Evolutionary conservation across 345 rosid genomes (phyloP).

Genomic region (Ricinus communis): DNA sequence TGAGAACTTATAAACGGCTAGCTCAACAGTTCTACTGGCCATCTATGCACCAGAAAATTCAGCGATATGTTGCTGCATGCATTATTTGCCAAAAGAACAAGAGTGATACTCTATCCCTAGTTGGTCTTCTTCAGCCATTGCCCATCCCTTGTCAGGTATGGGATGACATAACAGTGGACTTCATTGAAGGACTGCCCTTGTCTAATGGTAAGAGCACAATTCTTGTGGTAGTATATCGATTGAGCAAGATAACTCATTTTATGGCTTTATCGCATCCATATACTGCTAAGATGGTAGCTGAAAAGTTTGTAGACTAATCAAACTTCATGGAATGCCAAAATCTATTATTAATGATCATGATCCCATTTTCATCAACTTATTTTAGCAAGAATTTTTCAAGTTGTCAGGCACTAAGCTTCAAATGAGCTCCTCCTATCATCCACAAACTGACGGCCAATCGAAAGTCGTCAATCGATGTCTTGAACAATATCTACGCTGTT

Average conservation of each 20-base stretch:
- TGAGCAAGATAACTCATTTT: background rate
- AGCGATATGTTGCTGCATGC: background rate
- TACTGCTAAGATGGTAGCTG: background rate
- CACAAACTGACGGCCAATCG: background rate
- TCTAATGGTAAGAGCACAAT: no score
- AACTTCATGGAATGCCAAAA: background rate
- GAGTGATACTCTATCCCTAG: background rate
- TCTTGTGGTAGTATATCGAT: no score
- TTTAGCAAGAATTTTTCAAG: background rate
- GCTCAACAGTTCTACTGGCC: constrained; percentile 5
- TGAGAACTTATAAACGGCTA: background rate
- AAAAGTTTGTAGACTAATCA: background rate
- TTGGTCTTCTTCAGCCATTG: background rate
- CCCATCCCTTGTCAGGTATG: background rate
- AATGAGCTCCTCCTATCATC: background rate
- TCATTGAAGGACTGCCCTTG: background rate
- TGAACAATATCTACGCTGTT: background rate
- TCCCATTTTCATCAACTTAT: no score
- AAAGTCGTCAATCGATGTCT: no score
- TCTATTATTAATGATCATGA: background rate
- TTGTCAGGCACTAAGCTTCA: background rate
- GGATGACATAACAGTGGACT: background rate
- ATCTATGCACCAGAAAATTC: background rate
- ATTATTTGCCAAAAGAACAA: background rate
- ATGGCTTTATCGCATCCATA: background rate